Conservation (phyloP, 2,329 filamentous ascomycete genomes). For the Tolypocladium inflatum region DNA sequence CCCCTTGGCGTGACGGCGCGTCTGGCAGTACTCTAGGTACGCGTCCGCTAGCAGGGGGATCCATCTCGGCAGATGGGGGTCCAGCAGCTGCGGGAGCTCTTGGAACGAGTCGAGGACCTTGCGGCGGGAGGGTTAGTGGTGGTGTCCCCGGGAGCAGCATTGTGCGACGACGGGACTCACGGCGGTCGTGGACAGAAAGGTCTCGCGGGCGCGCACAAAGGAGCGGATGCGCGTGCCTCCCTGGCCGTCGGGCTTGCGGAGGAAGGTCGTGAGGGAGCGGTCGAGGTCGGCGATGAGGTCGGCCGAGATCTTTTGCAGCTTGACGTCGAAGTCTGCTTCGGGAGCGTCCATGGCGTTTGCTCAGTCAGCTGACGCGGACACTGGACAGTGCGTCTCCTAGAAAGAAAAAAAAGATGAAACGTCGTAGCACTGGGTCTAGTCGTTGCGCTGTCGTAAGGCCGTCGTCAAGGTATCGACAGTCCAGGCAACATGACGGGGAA, state of each 20-base stretch:
- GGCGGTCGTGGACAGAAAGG: conserved; percentile 33
- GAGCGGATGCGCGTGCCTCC: conserved; percentile 32
- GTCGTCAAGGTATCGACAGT: background rate
- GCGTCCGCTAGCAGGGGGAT: conserved; percentile 66
- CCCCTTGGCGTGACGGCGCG: conserved; percentile 28
- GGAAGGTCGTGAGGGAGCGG: conserved; percentile 38
- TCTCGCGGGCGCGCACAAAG: conserved; percentile 40
- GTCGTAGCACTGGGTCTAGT: background rate
- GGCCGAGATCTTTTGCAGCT: conserved; percentile 50
- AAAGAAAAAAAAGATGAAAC: accelerated
- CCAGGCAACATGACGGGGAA: background rate
- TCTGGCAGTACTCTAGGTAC: conserved; percentile 58
- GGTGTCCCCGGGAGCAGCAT: background rate
- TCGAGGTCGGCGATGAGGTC: conserved; percentile 52
- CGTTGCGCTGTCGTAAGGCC: background rate
- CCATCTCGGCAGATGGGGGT: conserved; percentile 69
- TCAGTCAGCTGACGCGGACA: background rate
- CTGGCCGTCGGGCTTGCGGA: conserved; percentile 40
- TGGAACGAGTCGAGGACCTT: conserved; percentile 77
- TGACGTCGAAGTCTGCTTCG: conserved; percentile 51
- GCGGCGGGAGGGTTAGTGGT: background rate
- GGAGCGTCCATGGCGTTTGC: conserved; percentile 45
- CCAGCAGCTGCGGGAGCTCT: conserved; percentile 87
- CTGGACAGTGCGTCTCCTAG: background rate
- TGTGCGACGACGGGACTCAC: conserved; percentile 20